Evolutionary conservation across 2,329 filamentous ascomycete species (phyloP), one percentile per base, ranked within the genome.

Genomic region (Albifimbria verrucaria): DNA sequence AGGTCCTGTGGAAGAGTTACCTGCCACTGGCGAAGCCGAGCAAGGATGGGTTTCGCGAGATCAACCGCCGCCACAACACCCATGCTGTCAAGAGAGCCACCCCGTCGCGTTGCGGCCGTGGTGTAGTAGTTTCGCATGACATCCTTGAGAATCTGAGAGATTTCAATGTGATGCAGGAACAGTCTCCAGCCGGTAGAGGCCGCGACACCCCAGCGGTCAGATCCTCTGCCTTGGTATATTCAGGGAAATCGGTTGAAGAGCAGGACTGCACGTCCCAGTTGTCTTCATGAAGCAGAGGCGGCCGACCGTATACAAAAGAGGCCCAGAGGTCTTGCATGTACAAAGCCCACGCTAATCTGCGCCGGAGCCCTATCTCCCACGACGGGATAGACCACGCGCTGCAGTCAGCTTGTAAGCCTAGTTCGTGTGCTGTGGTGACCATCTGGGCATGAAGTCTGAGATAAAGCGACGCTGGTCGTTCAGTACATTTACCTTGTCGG

Each of bases 291-390:
- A 85, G 79, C 49, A 83, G 77, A 22, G 77, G 79, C 11, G 81
- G 81, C 23, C 82, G 72, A 7, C 83, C 82, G 57, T 82, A 78
- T 24, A 81, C 77, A 36, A 83, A 71, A 2, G 79, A 76, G 2
- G 79, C 77, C 82, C 80, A 86, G 59, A 81, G 83, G 57, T 88
- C 85, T 62, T 87, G 84, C 74, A 86, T 83, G 56, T 79, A 87
- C 0, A 86, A 66, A 2, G 79, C 83, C 85, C 85, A 88, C 0
- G 81, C 83, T 1, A 88, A 68, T 15, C 85, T 72, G 59, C 82
- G 81, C 15, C 85, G 72, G 18, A 87, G 69, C 0, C 83, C 80
- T 51, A 81, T 77, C 60, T 88, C 85, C 83, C 83, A 87, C 0
- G 71, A 68, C 2, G 84, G 83, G 42, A 88, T 80, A 11, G 78